phyloP scores from a whole-genome alignment of 192 early-diverging fungal species.

The Phlyctochytrium arcticum region DNA sequence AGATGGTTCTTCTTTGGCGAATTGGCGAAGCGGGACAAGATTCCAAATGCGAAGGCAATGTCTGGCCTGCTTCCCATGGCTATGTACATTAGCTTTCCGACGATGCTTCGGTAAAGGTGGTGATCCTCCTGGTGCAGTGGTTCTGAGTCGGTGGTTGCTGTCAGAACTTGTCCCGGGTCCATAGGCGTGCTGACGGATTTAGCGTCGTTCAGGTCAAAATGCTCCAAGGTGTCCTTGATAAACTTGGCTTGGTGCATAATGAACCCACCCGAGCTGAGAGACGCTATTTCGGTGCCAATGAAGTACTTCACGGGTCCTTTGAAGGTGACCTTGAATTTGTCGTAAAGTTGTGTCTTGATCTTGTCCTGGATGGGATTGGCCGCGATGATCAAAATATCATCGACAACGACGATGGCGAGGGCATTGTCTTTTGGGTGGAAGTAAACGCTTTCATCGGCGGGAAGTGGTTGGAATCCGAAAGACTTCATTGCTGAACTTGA shows the following conservation, averaged over 20 bases:
- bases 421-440: too few species aligned
- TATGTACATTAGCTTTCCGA: background rate
- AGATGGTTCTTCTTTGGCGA: background rate
- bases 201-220: background rate
- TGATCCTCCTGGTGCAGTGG: background rate
- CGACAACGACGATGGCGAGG: background rate
- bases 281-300: background rate
- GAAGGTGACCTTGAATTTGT: background rate
- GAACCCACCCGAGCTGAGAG: background rate
- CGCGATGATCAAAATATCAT: background rate
- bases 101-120: background rate
- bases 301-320: background rate
- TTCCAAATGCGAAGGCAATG: background rate
- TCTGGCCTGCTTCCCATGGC: background rate
- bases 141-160: background rate
- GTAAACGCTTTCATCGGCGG: background rate
- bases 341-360: background rate
- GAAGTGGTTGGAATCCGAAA: too few species aligned
- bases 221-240: background rate
- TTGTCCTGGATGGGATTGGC: background rate
- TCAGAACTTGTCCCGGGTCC: too few species aligned
- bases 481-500: too few species aligned
- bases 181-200: background rate
- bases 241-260: background rate
- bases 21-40: background rate